Percentiles rank a stretch among this genome's conserved stretches.
phyloP scores from a whole-genome alignment of 2,329 filamentous ascomycete species.

The Fusarium mexicanum region DNA sequence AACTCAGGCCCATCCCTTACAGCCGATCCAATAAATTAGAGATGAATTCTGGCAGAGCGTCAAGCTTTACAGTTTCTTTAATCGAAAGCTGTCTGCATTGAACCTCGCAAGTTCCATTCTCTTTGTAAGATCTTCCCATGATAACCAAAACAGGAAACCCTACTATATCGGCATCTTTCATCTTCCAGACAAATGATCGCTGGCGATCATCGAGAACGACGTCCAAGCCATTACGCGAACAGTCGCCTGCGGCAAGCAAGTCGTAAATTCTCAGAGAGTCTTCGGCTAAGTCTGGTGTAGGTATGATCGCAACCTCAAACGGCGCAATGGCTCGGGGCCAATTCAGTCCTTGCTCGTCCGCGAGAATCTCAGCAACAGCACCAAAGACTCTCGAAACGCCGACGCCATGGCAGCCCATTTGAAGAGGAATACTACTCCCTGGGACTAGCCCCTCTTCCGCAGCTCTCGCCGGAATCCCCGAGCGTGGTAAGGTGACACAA shows the following conservation, averaged over 20 bases:
- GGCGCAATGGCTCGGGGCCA: slow-evolving; percentile 92
- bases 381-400: slow-evolving; percentile 91
- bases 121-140: slow-evolving; percentile 75
- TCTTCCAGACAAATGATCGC: slow-evolving; percentile 80
- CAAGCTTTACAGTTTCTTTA: slow-evolving; percentile 66
- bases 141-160: slow-evolving; percentile 88
- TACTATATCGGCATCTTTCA: slow-evolving; percentile 87
- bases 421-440: slow-evolving; percentile 63
- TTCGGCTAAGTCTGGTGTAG: slow-evolving; percentile 55
- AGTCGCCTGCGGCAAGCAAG: slow-evolving; percentile 50
- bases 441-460: slow-evolving; percentile 26
- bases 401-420: slow-evolving; percentile 98
- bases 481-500: slow-evolving; percentile 57
- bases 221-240: slow-evolving; percentile 59
- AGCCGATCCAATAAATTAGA: slow-evolving; percentile 58
- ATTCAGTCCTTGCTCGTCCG: slow-evolving; percentile 78
- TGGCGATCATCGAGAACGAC: slow-evolving; percentile 78
- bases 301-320: slow-evolving; percentile 77
- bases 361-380: slow-evolving; percentile 80
- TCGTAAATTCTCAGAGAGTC: slow-evolving; percentile 73
- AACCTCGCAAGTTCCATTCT: slow-evolving; percentile 72
- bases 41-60: slow-evolving; percentile 56
- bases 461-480: slow-evolving; percentile 15
- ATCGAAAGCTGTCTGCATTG: slow-evolving; percentile 77
- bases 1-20: slow-evolving; percentile 46